Evolutionary conservation across 805 yeast genomes (phyloP).

Genomic region (Kodamaea hsintzibuensis): DNA sequence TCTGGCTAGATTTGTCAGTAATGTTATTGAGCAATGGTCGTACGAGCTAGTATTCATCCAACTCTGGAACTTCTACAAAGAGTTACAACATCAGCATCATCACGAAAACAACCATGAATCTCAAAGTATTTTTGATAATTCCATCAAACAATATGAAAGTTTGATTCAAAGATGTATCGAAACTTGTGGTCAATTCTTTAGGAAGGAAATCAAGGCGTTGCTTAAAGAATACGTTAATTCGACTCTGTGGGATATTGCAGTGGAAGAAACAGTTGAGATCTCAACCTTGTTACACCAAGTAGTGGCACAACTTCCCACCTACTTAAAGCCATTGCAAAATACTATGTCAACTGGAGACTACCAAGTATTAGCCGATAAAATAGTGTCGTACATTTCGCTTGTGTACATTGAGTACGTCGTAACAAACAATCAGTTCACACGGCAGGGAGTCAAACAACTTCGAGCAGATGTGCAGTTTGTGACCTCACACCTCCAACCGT

Average conservation of each 20-base stretch:
- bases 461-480: conserved; percentile 29
- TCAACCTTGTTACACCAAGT: conserved; percentile 25
- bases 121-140: conserved; percentile 31
- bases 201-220: conserved; percentile 29
- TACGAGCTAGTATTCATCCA: conserved; percentile 40
- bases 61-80: conserved; percentile 37
- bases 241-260: conserved; percentile 31
- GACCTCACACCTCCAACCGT: conserved; percentile 16
- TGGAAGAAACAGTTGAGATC: conserved; percentile 13
- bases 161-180: conserved; percentile 19
- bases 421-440: conserved; percentile 39
- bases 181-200: conserved; percentile 33
- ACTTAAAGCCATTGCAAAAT: conserved; percentile 23
- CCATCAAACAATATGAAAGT: conserved; percentile 23
- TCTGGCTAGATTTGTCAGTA: conserved; percentile 30
- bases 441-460: conserved; percentile 34
- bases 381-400: conserved; percentile 27
- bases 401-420: conserved; percentile 39
- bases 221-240: conserved; percentile 40
- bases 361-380: conserved; percentile 25
- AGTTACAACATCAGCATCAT: conserved; percentile 13
- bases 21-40: conserved; percentile 38
- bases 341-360: conserved; percentile 33
- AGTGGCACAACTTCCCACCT: conserved; percentile 24
- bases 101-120: conserved; percentile 15